Conservation (phyloP, 139 green algal genomes). For the Chlorella sp. region DNA sequence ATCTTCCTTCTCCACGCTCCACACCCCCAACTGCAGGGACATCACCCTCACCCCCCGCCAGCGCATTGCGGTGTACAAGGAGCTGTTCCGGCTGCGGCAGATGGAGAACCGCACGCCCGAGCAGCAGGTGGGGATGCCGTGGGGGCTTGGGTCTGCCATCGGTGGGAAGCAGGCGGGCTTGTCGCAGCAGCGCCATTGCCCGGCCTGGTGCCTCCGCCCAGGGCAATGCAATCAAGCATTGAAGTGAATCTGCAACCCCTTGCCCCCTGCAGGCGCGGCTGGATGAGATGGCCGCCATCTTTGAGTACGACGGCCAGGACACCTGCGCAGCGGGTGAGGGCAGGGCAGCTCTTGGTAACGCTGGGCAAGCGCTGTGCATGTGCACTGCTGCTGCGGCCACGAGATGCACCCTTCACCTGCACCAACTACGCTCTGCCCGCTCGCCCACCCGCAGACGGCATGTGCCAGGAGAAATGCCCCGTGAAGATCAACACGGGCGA, state of each 20-base stretch:
- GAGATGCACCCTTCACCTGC: neutral
- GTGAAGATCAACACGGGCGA: slow-evolving; percentile 98
- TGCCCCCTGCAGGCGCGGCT: slow-evolving; percentile 33
- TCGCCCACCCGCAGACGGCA: slow-evolving; percentile 79
- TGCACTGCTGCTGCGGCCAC: too few species aligned
- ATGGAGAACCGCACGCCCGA: slow-evolving; percentile 47
- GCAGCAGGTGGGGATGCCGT: slow-evolving; percentile 59
- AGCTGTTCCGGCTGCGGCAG: slow-evolving; percentile 83
- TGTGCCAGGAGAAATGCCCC: slow-evolving; percentile 99
- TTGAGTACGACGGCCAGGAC: slow-evolving; percentile 82
- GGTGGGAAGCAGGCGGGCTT: too few species aligned
- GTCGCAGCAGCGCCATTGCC: too few species aligned
- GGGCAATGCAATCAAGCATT: too few species aligned
- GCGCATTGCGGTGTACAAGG: slow-evolving; percentile 92
- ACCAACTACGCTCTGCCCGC: neutral
- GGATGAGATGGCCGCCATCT: slow-evolving; percentile 71
- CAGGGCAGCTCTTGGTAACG: too few species aligned
- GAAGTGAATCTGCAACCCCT: too few species aligned
- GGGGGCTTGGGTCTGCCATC: too few species aligned
- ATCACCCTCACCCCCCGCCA: slow-evolving; percentile 94
- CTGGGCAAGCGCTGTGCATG: too few species aligned
- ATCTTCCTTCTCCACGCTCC: too few species aligned
- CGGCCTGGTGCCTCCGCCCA: too few species aligned
- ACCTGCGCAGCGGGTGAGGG: slow-evolving; percentile 82
- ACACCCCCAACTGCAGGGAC: slow-evolving; percentile 56